These are phyloP conservation scores for Wallacemonas sp. DNA, from an alignment of 208 protist genomes.

Conservation along the genomic window DNA sequence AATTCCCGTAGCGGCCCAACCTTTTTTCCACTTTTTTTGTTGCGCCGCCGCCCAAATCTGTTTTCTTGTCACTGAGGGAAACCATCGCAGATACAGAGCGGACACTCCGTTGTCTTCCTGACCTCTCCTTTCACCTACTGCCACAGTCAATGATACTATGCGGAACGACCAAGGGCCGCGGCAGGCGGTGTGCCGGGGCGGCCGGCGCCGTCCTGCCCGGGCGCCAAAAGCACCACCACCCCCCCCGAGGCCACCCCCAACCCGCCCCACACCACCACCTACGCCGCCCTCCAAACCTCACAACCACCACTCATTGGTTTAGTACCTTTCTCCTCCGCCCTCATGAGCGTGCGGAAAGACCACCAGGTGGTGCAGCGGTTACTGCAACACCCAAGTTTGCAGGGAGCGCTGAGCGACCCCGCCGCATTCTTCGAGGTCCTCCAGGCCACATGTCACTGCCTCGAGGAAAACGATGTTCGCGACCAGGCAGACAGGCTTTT, in stretches of 20 bases:
- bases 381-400: neutral
- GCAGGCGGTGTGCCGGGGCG: neutral
- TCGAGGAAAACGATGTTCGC: neutral
- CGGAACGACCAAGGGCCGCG: no score
- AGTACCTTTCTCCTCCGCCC: no score
- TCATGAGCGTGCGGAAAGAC: neutral
- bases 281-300: no score
- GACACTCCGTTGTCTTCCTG: no score
- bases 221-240: neutral
- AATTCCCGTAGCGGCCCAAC: slow-evolving; percentile 92
- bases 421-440: slow-evolving; percentile 6
- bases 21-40: slow-evolving; percentile 40
- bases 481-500: slow-evolving; percentile 2
- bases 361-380: neutral
- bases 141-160: no score
- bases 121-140: no score
- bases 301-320: no score
- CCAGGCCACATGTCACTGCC: neutral
- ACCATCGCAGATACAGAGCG: no score
- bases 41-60: no score
- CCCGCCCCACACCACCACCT: neutral
- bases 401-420: neutral
- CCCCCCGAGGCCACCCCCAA: neutral
- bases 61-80: no score
- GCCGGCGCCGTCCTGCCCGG: neutral